Percentiles rank a stretch among this genome's conserved stretches.
These are phyloP conservation scores for Diatrype stigma DNA, from an alignment of 2,329 filamentous ascomycete genomes.

Conservation along the genomic window DNA sequence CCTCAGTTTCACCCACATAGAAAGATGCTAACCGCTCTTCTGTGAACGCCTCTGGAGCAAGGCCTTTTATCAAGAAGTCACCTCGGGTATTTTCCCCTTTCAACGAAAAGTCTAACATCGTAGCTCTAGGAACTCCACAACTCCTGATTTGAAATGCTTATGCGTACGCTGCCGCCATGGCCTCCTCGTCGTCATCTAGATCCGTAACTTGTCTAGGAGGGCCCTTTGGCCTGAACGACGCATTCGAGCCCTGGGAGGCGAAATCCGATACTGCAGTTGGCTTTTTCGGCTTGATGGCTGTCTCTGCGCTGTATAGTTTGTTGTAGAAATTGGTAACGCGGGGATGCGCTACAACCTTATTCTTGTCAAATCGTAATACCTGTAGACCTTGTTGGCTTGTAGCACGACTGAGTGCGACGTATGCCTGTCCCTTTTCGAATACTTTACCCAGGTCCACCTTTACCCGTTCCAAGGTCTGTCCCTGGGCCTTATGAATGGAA, in stretches of 20 bases:
- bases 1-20: too few species aligned
- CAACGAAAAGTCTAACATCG: not conserved
- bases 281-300: constrained; percentile 33
- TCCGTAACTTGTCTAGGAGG: constrained; percentile 17
- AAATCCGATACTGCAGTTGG: constrained; percentile 36
- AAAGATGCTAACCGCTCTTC: too few species aligned
- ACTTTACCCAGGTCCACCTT: constrained; percentile 90
- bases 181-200: constrained; percentile 48
- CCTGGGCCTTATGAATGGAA: constrained; percentile 97
- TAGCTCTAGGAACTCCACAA: not conserved
- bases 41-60: too few species aligned
- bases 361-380: constrained; percentile 81
- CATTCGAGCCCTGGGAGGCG: constrained; percentile 27
- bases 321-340: constrained; percentile 82
- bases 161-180: constrained; percentile 42
- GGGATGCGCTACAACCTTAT: constrained; percentile 91
- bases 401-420: constrained; percentile 91
- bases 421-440: constrained; percentile 97
- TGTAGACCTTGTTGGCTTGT: constrained; percentile 83
- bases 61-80: too few species aligned
- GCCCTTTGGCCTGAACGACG: constrained; percentile 10
- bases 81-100: not conserved
- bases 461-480: constrained; percentile 87
- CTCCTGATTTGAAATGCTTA: constrained; percentile 22
- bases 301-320: constrained; percentile 71